phyloP scores from a whole-genome alignment of 495 filamentous ascomycete genomes.

The Neurospora pannonica region DNA sequence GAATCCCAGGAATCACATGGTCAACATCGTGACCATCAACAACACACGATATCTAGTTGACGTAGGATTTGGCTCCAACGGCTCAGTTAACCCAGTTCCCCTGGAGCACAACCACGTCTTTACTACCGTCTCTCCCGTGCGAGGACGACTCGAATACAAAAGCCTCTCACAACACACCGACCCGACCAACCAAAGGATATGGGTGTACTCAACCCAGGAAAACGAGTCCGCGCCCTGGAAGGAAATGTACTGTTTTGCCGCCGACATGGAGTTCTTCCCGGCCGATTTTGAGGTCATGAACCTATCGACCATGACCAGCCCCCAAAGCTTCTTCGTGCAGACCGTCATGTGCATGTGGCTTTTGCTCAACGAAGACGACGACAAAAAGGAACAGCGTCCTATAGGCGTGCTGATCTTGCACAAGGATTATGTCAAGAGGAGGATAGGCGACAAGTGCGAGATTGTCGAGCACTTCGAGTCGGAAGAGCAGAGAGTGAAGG shows the following conservation, averaged over 20 bases:
- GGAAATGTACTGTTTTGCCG: conserved; percentile 31
- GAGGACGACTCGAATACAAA: conserved; percentile 17
- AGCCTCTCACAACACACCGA: conserved; percentile 19
- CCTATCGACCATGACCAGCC: conserved; percentile 32
- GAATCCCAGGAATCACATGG: conserved; percentile 51
- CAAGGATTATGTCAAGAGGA: conserved; percentile 49
- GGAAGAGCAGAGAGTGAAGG: conserved; percentile 43
- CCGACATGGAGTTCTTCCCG: conserved; percentile 32
- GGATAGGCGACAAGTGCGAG: conserved; percentile 38
- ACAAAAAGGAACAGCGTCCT: not conserved
- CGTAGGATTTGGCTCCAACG: conserved; percentile 55
- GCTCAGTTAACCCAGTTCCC: conserved; percentile 22
- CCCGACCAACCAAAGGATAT: conserved; percentile 19
- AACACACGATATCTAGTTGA: conserved; percentile 51
- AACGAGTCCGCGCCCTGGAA: conserved; percentile 17
- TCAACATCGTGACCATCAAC: conserved; percentile 54
- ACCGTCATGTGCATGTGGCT: conserved; percentile 27
- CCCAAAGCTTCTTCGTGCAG: conserved; percentile 33
- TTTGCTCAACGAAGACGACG: conserved; percentile 27
- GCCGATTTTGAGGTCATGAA: conserved; percentile 53
- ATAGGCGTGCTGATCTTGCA: conserved; percentile 41
- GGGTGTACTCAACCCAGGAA: conserved; percentile 33
- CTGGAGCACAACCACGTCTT: conserved; percentile 14
- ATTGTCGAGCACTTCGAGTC: conserved; percentile 36
- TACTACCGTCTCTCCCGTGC: not conserved